A percentile compares a stretch with the other conserved stretches of the same genome.
phyloP scores from a whole-genome alignment of 768 basidiomycete species.

The Omphalotus guepiniiformis region DNA sequence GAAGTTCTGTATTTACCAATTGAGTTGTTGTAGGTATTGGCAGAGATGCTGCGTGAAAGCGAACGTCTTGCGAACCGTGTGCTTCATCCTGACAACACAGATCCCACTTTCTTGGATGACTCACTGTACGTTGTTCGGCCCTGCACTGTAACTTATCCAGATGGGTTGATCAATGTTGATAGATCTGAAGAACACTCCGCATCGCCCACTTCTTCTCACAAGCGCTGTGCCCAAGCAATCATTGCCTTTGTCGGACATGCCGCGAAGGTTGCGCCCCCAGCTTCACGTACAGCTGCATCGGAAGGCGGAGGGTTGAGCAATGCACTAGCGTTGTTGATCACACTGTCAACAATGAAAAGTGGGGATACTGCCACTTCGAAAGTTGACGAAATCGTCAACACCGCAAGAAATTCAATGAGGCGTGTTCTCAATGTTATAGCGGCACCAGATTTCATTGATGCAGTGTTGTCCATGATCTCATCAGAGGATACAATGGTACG shows the following conservation, averaged over 20 bases:
- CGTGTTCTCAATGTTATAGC: conserved; percentile 61
- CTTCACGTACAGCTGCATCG: neutral
- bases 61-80: conserved; percentile 48
- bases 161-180: neutral
- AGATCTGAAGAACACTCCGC: conserved; percentile 60
- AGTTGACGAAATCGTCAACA: conserved; percentile 39
- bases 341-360: conserved; percentile 35
- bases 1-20: conserved; percentile 6
- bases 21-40: conserved; percentile 44
- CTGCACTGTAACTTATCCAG: neutral
- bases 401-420: conserved; percentile 48
- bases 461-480: conserved; percentile 51
- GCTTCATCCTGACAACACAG: conserved; percentile 30
- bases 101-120: conserved; percentile 52
- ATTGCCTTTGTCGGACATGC: conserved; percentile 59
- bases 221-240: conserved; percentile 64
- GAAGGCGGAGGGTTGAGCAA: conserved; percentile 30
- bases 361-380: conserved; percentile 21
- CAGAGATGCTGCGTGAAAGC: conserved; percentile 64
- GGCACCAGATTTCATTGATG: conserved; percentile 62
- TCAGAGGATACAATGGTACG: conserved; percentile 51
- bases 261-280: conserved; percentile 31
- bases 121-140: conserved; percentile 38
- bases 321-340: conserved; percentile 46
- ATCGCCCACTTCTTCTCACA: conserved; percentile 39